A percentile compares a stretch with the other conserved stretches of the same genome.
Conservation (phyloP, 495 filamentous ascomycete species). For the Trichoderma reesei region DNA sequence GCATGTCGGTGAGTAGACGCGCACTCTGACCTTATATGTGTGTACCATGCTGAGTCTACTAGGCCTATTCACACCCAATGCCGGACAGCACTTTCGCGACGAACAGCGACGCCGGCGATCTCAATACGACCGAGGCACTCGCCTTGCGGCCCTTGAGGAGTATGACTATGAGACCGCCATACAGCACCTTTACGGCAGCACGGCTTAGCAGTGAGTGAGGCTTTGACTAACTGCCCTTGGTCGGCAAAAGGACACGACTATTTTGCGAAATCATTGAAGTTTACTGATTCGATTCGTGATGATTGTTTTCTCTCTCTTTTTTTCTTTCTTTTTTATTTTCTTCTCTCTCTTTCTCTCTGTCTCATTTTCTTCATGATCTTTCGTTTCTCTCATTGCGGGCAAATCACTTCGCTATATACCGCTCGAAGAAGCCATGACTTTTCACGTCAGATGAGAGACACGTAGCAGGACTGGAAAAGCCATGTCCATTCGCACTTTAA, state of each 20-base stretch:
- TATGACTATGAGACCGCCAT: conserved; percentile 35
- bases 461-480: neutral
- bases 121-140: conserved; percentile 65
- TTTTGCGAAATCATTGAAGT: neutral
- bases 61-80: conserved; percentile 65
- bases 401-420: conserved; percentile 3
- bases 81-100: conserved; percentile 62
- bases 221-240: neutral
- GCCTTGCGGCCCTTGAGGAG: conserved; percentile 51
- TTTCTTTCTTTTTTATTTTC: neutral
- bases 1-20: conserved; percentile 56
- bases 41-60: neutral
- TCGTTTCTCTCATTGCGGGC: neutral
- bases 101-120: conserved; percentile 69
- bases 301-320: neutral
- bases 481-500: neutral
- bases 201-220: neutral
- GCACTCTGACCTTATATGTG: neutral
- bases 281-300: conserved; percentile 6
- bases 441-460: neutral
- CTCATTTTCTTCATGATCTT: no score
- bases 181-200: conserved; percentile 16
- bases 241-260: neutral
- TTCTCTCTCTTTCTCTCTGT: neutral
- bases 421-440: neutral